Base-by-base conservation (phyloP, 495 filamentous ascomycete species). In the Opeltia flavorubescens region DNA sequence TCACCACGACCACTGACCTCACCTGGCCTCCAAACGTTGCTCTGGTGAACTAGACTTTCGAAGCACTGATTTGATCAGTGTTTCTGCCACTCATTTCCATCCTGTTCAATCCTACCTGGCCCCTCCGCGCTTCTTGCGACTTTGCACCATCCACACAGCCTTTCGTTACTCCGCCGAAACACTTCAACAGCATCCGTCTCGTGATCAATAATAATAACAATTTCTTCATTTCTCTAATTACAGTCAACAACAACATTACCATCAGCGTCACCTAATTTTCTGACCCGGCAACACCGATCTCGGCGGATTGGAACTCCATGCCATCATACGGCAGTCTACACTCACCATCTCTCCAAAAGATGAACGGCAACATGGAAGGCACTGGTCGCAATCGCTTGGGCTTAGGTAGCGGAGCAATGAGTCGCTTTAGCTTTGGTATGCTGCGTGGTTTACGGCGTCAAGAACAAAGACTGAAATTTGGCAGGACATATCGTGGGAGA, bases 271-370 rank as follows among this genome's bases (percentile, higher is more conserved):
- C 38, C 25, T 15, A 17, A 41, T 13, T 21, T 25, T 12, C 18
- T 3, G 5, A 41, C 21, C 11, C 38, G 4, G 25, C 15, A 48
- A 47, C 28, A 40, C 17, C 9, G 5, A 40, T 9, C 34, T 44
- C 12, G 28, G 30, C 24, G 3, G 27, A 18, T 30, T 53, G 28
- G 52, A 53, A 50, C 44, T 51, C 49, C 41, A 58, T 58, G 55
- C 55, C 50, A 34, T 45, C 49, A 29, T 67, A 55, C 52, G 50
- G 33, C 48, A 58, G 55, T 49, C 48, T 52, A 33, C 67, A 73
- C 54, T 84, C 83, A 56, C 80, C 82, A 50, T 86, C 86, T 50
- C 63, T 88, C 54, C 74, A 70, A 65, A 89, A 89, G 76, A 89
- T 91, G 83, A 80, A 86, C 60, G 68, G 70, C 49, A 61, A 66